A percentile compares a stretch with the other conserved stretches of the same genome.
These are phyloP conservation scores for Maudiozyma bulderi DNA, from an alignment of 805 yeast species.

Conservation along the genomic window DNA sequence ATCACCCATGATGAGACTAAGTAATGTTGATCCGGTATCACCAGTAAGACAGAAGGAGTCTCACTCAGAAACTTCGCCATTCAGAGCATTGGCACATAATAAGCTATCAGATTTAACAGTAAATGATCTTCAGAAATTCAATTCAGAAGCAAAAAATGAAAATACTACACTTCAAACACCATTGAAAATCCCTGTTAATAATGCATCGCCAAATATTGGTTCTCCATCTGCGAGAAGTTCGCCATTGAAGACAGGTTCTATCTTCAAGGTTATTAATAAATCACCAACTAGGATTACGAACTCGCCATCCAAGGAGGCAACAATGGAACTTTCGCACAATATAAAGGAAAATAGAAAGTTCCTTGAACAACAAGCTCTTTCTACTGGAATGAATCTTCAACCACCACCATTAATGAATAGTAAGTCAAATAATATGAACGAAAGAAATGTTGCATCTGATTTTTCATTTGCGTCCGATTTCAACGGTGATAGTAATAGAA, in stretches of 20 bases:
- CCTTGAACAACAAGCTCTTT: background rate
- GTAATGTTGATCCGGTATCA: background rate
- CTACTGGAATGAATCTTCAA: background rate
- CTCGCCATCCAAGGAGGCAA: background rate
- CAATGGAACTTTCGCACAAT: background rate
- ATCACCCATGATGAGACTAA: background rate
- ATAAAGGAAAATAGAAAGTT: background rate
- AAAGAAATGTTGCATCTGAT: constrained; percentile 9
- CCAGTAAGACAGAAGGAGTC: background rate
- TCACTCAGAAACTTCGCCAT: background rate
- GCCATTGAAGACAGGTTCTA: background rate
- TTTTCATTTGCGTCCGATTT: constrained; percentile 14
- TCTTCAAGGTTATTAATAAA: constrained; percentile 15
- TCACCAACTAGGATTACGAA: constrained; percentile 16
- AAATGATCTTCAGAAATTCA: background rate
- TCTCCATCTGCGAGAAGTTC: background rate
- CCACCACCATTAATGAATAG: background rate
- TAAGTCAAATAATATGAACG: background rate
- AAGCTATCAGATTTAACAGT: background rate
- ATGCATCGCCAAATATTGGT: background rate
- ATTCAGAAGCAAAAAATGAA: background rate
- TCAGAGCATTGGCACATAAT: background rate
- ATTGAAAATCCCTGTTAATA: background rate
- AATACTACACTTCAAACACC: background rate
- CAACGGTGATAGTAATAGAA: constrained; percentile 8